Conservation (phyloP, 148 eudicot genomes). For the Camellia lanceoleosa region DNA sequence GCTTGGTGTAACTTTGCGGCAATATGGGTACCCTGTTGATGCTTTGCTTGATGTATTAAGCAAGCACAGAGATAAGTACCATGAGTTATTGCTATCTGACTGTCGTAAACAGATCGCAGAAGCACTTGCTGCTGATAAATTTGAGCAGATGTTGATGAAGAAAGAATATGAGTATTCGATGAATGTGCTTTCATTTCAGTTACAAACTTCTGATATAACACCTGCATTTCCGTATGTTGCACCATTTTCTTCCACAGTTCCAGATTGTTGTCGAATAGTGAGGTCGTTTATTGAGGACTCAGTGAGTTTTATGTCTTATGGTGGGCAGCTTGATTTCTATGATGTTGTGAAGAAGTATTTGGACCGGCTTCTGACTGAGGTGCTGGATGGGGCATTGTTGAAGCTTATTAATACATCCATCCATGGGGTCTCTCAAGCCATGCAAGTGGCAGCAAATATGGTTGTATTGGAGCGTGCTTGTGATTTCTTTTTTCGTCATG, state of each 20-base stretch:
- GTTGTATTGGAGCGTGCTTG: constrained; percentile 98
- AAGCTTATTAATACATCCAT: constrained; percentile 64
- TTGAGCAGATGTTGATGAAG: constrained; percentile 96
- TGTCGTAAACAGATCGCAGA: constrained; percentile 88
- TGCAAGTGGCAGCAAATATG: constrained; percentile 98
- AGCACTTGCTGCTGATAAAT: constrained; percentile 70
- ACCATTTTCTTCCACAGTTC: constrained; percentile 91
- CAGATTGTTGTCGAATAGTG: constrained; percentile 95
- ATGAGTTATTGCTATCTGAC: constrained; percentile 80
- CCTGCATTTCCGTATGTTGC: constrained; percentile 96
- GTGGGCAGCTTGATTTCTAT: constrained; percentile 94
- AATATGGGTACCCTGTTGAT: constrained; percentile 88
- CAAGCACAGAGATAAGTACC: constrained; percentile 97
- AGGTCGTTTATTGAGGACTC: constrained; percentile 95
- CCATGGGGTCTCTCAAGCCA: constrained; percentile 89
- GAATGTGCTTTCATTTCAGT: constrained; percentile 88
- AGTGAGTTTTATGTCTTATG: constrained; percentile 90
- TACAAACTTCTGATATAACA: constrained; percentile 80
- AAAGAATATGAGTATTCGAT: constrained; percentile 95
- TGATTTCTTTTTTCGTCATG: constrained; percentile 89
- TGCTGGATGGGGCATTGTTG: constrained; percentile 71
- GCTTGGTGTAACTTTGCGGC: constrained; percentile 78
- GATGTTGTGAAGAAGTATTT: constrained; percentile 93
- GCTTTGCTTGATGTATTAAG: constrained; percentile 90
- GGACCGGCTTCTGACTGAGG: constrained; percentile 81